phyloP scores from a whole-genome alignment of 2,329 filamentous ascomycete species.

The Clarireedia sp. region DNA sequence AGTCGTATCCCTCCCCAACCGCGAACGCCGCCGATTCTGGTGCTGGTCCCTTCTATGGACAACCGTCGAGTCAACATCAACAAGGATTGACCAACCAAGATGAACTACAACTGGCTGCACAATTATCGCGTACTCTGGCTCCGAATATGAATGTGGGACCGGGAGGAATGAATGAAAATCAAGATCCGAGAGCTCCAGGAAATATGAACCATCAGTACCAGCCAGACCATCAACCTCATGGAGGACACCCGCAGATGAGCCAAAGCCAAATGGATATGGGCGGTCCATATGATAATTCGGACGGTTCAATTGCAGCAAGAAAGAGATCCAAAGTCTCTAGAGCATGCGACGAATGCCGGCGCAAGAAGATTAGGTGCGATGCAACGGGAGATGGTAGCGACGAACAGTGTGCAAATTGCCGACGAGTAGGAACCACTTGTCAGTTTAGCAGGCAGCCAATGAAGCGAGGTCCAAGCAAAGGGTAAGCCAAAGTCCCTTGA shows the following conservation, averaged over 20 bases:
- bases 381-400: conserved; percentile 66
- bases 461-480: conserved; percentile 85
- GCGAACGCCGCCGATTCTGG: conserved; percentile 22
- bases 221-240: conserved; percentile 25
- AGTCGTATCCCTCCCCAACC: conserved; percentile 27
- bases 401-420: conserved; percentile 73
- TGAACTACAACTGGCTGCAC: conserved; percentile 31
- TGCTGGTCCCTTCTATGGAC: conserved; percentile 24
- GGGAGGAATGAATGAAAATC: conserved; percentile 32
- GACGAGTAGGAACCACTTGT: conserved; percentile 66
- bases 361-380: conserved; percentile 88
- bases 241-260: conserved; percentile 13
- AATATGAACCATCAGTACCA: conserved; percentile 29
- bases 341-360: conserved; percentile 80
- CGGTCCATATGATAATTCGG: conserved; percentile 36
- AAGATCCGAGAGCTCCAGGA: conserved; percentile 30
- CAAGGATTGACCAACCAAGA: conserved; percentile 31
- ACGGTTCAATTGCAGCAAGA: conserved; percentile 46
- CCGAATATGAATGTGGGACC: conserved; percentile 34
- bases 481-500: conserved; percentile 39
- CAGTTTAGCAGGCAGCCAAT: conserved; percentile 82
- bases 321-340: conserved; percentile 82
- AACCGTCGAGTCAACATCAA: conserved; percentile 18
- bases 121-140: conserved; percentile 38
- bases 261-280: conserved; percentile 31